Percentiles rank a stretch among this genome's conserved stretches.
Evolutionary conservation across 139 green algal species (phyloP).

Genomic region (Chlorella vulgaris): DNA sequence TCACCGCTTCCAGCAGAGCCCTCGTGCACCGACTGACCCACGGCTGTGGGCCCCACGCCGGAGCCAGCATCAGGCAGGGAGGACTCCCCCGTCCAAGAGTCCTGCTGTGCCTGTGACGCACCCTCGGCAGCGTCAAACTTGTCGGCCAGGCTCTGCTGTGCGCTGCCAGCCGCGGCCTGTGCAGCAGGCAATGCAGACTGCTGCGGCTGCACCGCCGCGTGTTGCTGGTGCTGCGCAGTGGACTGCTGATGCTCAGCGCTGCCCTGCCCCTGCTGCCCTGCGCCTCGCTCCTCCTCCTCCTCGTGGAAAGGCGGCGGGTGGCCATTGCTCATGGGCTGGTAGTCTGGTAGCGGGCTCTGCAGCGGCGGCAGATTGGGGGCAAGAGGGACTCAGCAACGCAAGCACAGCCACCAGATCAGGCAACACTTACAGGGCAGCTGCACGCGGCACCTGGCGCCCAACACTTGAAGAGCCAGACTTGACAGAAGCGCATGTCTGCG

Average conservation of each 20-base stretch:
- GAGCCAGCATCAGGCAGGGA: background rate
- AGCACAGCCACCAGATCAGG: too few species aligned
- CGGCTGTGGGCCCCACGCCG: background rate
- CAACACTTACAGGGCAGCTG: background rate
- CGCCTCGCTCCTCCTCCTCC: background rate
- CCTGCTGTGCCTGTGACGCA: background rate
- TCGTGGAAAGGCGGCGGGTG: background rate
- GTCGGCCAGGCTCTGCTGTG: slow-evolving; percentile 28
- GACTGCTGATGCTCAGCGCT: background rate
- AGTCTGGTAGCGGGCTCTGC: slow-evolving; percentile 28
- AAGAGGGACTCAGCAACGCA: too few species aligned
- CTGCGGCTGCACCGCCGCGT: background rate
- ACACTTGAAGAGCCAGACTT: too few species aligned
- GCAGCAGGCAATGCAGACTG: too few species aligned
- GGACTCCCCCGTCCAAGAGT: background rate
- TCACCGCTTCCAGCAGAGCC: background rate
- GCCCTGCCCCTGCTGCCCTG: background rate
- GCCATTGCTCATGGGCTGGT: slow-evolving; percentile 1
- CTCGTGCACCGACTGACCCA: background rate
- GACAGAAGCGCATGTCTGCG: background rate
- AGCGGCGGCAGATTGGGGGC: background rate
- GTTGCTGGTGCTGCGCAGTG: background rate
- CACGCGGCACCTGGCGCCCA: background rate
- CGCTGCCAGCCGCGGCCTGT: background rate
- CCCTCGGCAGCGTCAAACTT: slow-evolving; percentile 5